A percentile compares a stretch with the other conserved stretches of the same genome.
Evolutionary conservation across 768 basidiomycete genomes (phyloP).

Genomic region (Brasilioporus rufonigricans): DNA sequence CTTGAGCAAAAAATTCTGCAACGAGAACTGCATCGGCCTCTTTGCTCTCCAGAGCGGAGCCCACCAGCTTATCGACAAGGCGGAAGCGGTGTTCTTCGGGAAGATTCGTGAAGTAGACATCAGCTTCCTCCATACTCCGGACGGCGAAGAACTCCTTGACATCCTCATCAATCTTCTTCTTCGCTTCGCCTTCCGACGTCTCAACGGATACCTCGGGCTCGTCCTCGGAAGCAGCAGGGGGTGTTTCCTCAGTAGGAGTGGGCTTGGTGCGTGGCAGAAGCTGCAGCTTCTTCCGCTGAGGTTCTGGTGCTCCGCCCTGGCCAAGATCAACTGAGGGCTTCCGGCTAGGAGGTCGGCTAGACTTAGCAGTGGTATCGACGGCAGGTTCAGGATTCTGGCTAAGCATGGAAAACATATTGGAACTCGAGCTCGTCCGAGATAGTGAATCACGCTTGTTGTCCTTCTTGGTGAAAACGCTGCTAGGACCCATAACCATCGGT

Average conservation of each 20-base stretch:
- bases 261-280: constrained; percentile 73
- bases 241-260: constrained; percentile 48
- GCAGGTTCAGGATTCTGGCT: constrained; percentile 58
- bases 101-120: constrained; percentile 77
- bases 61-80: constrained; percentile 76
- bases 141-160: constrained; percentile 84
- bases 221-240: constrained; percentile 47
- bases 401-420: constrained; percentile 90
- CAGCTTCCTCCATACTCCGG: constrained; percentile 84
- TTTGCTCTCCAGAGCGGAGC: constrained; percentile 76
- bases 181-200: constrained; percentile 67
- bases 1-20: constrained; percentile 67
- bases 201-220: constrained; percentile 45
- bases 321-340: constrained; percentile 53
- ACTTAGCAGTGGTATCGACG: constrained; percentile 51
- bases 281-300: constrained; percentile 67
- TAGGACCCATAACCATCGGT: constrained; percentile 78
- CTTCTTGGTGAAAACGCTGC: constrained; percentile 81
- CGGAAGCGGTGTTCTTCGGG: constrained; percentile 58
- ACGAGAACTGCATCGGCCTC: constrained; percentile 77
- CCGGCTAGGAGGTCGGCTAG: constrained; percentile 49
- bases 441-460: constrained; percentile 68
- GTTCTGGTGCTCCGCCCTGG: constrained; percentile 44
- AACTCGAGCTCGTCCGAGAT: constrained; percentile 73
- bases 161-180: constrained; percentile 78